Evolutionary conservation across 805 yeast genomes (phyloP), one percentile per base, ranked within the genome.

Genomic region (Nakazawaea populi): DNA sequence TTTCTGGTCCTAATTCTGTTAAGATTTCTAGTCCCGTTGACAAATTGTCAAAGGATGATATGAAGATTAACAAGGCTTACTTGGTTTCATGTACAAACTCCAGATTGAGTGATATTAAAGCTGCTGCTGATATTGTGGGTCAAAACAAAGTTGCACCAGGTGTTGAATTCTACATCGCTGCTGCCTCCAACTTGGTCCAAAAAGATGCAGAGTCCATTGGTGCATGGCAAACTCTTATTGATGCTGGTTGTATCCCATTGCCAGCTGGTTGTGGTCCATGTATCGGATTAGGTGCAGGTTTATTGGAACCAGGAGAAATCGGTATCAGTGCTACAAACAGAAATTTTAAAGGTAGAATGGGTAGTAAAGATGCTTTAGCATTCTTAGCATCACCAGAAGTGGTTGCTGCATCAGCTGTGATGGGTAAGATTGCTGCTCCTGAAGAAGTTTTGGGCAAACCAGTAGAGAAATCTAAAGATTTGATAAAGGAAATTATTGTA

Each of bases 211-310:
- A 87, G 71, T 79, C 81, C 36, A 73, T 70, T 42, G 99, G 99
- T 51, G 95, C 96, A 12, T 95, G 99, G 99, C 77, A 90, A 60
- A 82, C 81, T 24, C 76, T 94, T 52, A 62, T 94, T 45, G 92
- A 85, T 51, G 96, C 98, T 8, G 99, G 99, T 48, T 96, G 97
- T 53, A 87, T 73, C 60, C 89, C 97, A 36, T 79, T 94, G 59
- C 98, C 98, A 24, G 96, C 99, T 12, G 99, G 99, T 27, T 94
- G 99, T 73, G 99, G 99, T 44, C 99, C 99, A 28, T 94, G 99
- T 74, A 94, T 94, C 64, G 99, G 99, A 37, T 75, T 94, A 51
- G 99, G 99, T 51, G 77, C 95, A 31, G 99, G 99, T 46, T 74
- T 94, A 56, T 74, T 94, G 58, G 84, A 94, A 69, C 92, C 89